phyloP scores from a whole-genome alignment of 2,329 filamentous ascomycete genomes.

The Fusarium clavum region DNA sequence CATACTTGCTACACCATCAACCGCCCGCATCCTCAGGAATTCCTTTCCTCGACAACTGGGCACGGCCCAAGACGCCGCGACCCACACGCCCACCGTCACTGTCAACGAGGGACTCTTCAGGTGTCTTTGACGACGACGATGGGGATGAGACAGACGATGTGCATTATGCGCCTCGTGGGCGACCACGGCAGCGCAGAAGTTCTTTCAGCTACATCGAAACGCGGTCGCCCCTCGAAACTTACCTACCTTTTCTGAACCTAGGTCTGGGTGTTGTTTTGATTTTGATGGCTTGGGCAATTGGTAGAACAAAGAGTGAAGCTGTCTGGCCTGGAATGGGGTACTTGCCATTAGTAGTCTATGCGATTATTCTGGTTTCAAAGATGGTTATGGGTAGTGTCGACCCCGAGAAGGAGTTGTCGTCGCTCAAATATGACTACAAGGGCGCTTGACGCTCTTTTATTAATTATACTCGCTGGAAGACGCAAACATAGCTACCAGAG shows the following conservation, averaged over 20 bases:
- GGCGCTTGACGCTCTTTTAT: conserved; percentile 64
- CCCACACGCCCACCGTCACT: conserved; percentile 43
- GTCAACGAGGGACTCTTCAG: conserved; percentile 29
- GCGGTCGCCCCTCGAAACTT: conserved; percentile 64
- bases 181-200: conserved; percentile 34
- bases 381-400: conserved; percentile 76
- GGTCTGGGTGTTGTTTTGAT: conserved; percentile 66
- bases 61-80: conserved; percentile 43
- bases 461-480: not conserved
- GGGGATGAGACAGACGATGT: conserved; percentile 35
- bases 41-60: conserved; percentile 59
- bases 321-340: conserved; percentile 60
- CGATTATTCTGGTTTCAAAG: conserved; percentile 70
- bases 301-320: conserved; percentile 49
- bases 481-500: conserved; percentile 1
- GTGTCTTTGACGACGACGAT: conserved; percentile 29
- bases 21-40: conserved; percentile 68
- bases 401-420: conserved; percentile 71
- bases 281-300: conserved; percentile 57
- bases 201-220: conserved; percentile 40
- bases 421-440: conserved; percentile 74
- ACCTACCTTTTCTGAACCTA: conserved; percentile 71
- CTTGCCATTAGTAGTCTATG: conserved; percentile 69
- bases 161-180: conserved; percentile 20
- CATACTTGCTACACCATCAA: conserved; percentile 69